phyloP scores from a whole-genome alignment of 371 early-diverging fungal species.

The Cokeromyces recurvatus region DNA sequence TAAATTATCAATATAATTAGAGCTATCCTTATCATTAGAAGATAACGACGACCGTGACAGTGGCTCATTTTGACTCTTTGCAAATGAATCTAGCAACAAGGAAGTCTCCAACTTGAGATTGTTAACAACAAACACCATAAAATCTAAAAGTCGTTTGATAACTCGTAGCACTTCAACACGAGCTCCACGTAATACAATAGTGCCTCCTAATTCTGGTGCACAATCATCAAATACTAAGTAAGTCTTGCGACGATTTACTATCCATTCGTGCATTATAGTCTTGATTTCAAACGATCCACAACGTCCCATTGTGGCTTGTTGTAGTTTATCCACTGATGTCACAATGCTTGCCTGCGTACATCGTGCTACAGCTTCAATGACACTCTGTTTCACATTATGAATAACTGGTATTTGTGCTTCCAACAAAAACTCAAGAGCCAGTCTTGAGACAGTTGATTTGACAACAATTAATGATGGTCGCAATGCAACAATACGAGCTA shows the following conservation, averaged over 20 bases:
- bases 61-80: conserved; percentile 28
- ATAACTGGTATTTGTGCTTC: conserved; percentile 76
- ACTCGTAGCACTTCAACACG: conserved; percentile 50
- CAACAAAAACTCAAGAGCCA: conserved; percentile 81
- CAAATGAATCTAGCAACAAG: conserved; percentile 56
- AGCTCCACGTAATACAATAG: conserved; percentile 86
- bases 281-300: conserved; percentile 79
- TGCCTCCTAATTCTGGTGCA: conserved; percentile 76
- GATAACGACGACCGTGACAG: neutral
- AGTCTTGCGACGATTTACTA: conserved; percentile 78
- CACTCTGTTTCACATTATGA: conserved; percentile 81
- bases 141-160: conserved; percentile 76
- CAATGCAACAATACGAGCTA: conserved; percentile 73
- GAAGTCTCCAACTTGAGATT: conserved; percentile 83
- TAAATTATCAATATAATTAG: conserved; percentile 17
- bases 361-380: conserved; percentile 79
- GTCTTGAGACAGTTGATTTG: conserved; percentile 76
- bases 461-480: conserved; percentile 81
- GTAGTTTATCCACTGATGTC: conserved; percentile 77
- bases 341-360: conserved; percentile 86
- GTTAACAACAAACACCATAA: conserved; percentile 83
- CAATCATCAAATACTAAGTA: conserved; percentile 89
- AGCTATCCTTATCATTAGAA: neutral
- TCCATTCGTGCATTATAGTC: conserved; percentile 73
- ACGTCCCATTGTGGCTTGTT: conserved; percentile 68